A percentile compares a stretch with the other conserved stretches of the same genome.
Conservation (phyloP, 345 rosid species). For the Hypericum androsaemum region DNA sequence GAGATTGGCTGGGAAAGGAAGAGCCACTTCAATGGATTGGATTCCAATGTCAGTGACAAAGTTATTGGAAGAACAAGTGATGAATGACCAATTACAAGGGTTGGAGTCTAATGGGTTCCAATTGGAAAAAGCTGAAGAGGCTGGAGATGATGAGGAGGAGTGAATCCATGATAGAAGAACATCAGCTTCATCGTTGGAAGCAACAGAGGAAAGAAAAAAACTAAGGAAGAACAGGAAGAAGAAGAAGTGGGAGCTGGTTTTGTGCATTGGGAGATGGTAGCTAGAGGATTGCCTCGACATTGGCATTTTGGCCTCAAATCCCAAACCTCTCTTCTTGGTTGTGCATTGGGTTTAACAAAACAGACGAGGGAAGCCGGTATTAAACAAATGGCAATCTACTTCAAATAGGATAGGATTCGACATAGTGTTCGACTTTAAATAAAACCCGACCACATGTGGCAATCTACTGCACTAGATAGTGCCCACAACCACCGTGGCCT, state of each 20-base stretch:
- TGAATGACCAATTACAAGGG: constrained; percentile 62
- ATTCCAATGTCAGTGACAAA: constrained; percentile 51
- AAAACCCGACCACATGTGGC: no score
- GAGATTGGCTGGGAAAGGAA: constrained; percentile 43
- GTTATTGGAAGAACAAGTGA: constrained; percentile 38
- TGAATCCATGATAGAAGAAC: constrained; percentile 48
- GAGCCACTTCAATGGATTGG: not conserved
- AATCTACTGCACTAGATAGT: no score
- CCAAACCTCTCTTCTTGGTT: constrained; percentile 45
- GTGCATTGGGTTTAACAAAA: constrained; percentile 38
- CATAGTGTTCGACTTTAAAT: no score
- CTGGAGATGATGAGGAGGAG: constrained; percentile 27
- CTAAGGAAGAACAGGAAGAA: constrained; percentile 20
- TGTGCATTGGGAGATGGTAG: constrained; percentile 1
- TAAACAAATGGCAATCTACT: constrained; percentile 37
- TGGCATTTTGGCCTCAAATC: constrained; percentile 34
- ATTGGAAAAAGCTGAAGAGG: constrained; percentile 22
- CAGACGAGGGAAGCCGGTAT: constrained; percentile 4
- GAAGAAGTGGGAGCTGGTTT: constrained; percentile 1
- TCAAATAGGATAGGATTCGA: constrained; percentile 27
- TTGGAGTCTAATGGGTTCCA: constrained; percentile 54
- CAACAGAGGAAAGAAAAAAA: constrained; percentile 13
- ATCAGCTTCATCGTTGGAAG: constrained; percentile 35
- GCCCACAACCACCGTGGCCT: constrained; percentile 33
- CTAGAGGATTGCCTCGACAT: constrained; percentile 28